phyloP scores from a whole-genome alignment of 1,284 basidiomycete genomes.

The Tylopilus sp. region DNA sequence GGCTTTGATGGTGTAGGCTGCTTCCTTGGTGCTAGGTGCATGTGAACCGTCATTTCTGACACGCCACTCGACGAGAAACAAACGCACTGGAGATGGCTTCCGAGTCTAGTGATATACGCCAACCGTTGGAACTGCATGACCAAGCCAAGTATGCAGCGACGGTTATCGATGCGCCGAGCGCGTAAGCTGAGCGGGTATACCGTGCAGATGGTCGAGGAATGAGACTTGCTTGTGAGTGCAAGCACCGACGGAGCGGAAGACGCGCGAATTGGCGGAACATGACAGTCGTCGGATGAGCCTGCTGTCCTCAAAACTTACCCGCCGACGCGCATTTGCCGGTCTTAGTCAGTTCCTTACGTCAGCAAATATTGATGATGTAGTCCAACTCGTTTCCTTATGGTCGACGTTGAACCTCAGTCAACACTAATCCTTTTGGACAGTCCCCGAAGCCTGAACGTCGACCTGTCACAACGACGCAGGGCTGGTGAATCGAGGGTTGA shows the following conservation, averaged over 20 bases:
- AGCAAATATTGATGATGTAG: neutral
- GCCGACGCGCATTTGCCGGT: slow-evolving; percentile 7
- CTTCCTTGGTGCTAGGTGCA: slow-evolving; percentile 15
- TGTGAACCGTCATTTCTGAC: neutral
- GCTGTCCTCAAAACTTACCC: slow-evolving; percentile 22
- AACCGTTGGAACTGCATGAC: slow-evolving; percentile 23
- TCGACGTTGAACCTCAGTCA: no score
- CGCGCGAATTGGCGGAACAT: slow-evolving; percentile 40
- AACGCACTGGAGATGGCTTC: slow-evolving; percentile 26
- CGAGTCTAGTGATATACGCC: slow-evolving; percentile 29
- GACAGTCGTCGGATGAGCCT: slow-evolving; percentile 7
- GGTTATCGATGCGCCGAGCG: slow-evolving; percentile 27
- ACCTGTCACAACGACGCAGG: no score
- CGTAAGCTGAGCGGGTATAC: slow-evolving; percentile 24
- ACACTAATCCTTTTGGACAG: no score
- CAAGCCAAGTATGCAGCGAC: slow-evolving; percentile 29
- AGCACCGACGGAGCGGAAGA: slow-evolving; percentile 28
- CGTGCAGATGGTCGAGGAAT: slow-evolving; percentile 13
- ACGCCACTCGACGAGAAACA: neutral
- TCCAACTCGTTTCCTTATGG: no score
- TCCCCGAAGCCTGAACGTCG: no score
- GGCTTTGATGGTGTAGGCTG: slow-evolving; percentile 7
- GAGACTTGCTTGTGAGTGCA: slow-evolving; percentile 25
- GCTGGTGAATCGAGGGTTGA: no score
- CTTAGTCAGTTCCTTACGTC: slow-evolving; percentile 25